Conservation (phyloP, 1,139 yeast species). For the Taphrina wiesneri region DNA sequence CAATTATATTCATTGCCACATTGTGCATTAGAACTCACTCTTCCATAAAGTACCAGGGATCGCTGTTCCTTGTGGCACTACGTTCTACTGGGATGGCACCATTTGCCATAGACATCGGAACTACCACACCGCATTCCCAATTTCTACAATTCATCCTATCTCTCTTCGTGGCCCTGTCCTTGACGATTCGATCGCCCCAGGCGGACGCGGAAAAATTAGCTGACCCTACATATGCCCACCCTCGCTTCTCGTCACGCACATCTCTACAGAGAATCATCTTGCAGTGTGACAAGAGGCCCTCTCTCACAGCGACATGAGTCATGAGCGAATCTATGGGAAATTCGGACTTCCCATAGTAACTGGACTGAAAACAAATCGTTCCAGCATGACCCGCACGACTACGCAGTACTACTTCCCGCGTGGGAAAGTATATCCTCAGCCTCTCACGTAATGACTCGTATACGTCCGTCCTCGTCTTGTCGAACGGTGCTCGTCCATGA, state of each 20-base stretch:
- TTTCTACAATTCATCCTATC: slow-evolving; percentile 36
- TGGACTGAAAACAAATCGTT: slow-evolving; percentile 38
- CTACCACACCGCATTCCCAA: slow-evolving; percentile 41
- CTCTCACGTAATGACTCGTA: not conserved
- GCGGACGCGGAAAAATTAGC: slow-evolving; percentile 42
- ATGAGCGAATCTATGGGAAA: slow-evolving; percentile 39
- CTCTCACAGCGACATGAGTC: slow-evolving; percentile 36
- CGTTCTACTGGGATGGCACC: not conserved
- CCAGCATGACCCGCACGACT: slow-evolving; percentile 39
- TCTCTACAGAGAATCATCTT: slow-evolving; percentile 37
- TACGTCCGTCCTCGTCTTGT: not conserved
- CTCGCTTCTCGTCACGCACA: not conserved
- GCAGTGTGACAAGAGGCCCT: slow-evolving; percentile 39
- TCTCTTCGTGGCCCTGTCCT: slow-evolving; percentile 30
- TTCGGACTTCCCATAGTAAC: slow-evolving; percentile 35
- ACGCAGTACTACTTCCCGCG: slow-evolving; percentile 37
- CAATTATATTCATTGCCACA: not conserved
- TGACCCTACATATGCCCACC: slow-evolving; percentile 40
- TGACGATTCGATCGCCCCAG: slow-evolving; percentile 39
- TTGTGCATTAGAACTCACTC: not conserved
- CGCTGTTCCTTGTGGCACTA: not conserved
- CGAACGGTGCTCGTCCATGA: not conserved
- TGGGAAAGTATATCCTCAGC: slow-evolving; percentile 39
- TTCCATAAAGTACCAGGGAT: slow-evolving; percentile 24
- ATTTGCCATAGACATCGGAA: slow-evolving; percentile 14